Base-by-base conservation (phyloP, 2,329 filamentous ascomycete species). In the Epichloe uncinata region DNA sequence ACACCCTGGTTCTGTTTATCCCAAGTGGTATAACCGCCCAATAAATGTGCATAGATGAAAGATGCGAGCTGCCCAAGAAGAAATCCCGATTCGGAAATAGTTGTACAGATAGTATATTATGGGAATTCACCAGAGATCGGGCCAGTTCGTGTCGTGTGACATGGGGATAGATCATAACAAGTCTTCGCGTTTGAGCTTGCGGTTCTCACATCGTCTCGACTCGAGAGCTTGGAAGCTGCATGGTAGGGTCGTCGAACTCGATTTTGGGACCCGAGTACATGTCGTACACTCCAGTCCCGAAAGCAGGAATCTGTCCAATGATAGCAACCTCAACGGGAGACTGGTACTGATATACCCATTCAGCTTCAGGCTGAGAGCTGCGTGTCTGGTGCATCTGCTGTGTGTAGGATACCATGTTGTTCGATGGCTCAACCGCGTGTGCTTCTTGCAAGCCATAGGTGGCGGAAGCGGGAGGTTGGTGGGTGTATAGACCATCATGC, bases 261-360 rank as follows among this genome's bases (percentile, higher is more conserved):
- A 77, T 64, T 66, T 82, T 81, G 41, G 70, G 68, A 3, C 58
- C 62, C 13, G 59, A 64, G 70, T 77, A 82, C 2, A 74, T 63
- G 54, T 77, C 74, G 54, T 74, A 75, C 15, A 75, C 66, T n/a
- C 65, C 67, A 16, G 71, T 66, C 5, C 70, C 69, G 52, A 73
- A 79, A 6, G 71, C 64, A 12, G 74, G 73, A 4, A 78, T 56
- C 54, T 73, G 70, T 16, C 75, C 70, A 48, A 79, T 77, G 44
- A 71, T 74, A 42, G 73, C 63, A 42, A 80, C 74, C 59, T 77
- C 77, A n/a, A 78, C 73, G 0, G 76, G 76, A 11, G 74, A 59
- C 56, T 81, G 76, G 57, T 79, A 81, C 34, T 73, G 69, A 54
- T 77, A 79, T 75, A 78, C 81, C 20, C 73, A 69, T 43, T 75